Evolutionary conservation across 345 rosid genomes (phyloP), one percentile per base, ranked within the genome.

Genomic region (Physaria fendleri): DNA sequence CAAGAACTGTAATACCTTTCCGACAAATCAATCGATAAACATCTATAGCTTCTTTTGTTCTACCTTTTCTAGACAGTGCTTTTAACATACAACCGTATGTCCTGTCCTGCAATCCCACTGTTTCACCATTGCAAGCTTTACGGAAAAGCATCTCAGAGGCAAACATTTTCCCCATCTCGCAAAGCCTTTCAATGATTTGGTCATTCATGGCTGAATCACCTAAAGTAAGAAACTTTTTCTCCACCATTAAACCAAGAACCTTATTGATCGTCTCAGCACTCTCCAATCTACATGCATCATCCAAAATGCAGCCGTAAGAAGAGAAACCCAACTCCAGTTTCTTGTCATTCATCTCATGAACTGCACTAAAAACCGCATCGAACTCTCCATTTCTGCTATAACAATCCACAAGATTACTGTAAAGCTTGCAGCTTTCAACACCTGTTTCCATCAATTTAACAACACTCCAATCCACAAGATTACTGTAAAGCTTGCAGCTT

Each of bases 111-210:
- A 83, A 56, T 45, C 45, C 62, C 43, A 68, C 56, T 44, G 68
- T 65, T 46, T 57, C 69, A 59, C 37, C 61, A 45, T 72, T 56
- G 56, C 66, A 66, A 61, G 80, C 81, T 72, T 74, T 75, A 72
- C 52, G 59, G 16, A 79, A 77, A 64, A 85, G 64, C 85, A 80
- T 73, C 72, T 66, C 75, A 1, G 81, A 81, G 2, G 87, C 94
- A 64, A 78, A 56, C 0, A 72, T 56, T 78, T 66, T 82, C 25
- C 78, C 83, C 78, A 78, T 69, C 64, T 74, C 74, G 69, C 82
- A 74, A 34, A 88, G 81, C 75, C 74, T 83, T 59, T 65, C 78
- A 33, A 85, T 79, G 12, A 76, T 41, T 3, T 32, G 44, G 71
- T 80, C 79, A 45, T 57, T 71, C 33, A 48, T 64, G 0, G 49